A percentile compares a stretch with the other conserved stretches of the same genome.
phyloP scores from a whole-genome alignment of 768 basidiomycete species.

The Rubroboletus satanas region DNA sequence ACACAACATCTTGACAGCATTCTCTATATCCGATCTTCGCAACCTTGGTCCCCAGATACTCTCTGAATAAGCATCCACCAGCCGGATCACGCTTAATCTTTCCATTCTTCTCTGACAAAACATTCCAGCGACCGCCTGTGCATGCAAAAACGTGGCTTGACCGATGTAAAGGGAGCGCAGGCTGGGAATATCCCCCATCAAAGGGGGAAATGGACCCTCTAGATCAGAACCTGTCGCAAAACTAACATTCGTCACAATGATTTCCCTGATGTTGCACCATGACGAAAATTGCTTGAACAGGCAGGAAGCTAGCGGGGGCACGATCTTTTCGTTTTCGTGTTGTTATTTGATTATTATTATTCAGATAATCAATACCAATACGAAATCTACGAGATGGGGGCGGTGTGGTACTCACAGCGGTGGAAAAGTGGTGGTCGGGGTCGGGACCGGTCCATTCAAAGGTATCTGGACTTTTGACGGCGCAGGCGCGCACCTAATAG shows the following conservation, averaged over 20 bases:
- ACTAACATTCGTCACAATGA: constrained; percentile 47
- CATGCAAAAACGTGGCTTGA: constrained; percentile 45
- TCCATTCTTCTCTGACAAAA: constrained; percentile 25
- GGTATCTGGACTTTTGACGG: constrained; percentile 36
- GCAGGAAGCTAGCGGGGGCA: constrained; percentile 19
- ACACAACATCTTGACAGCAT: constrained; percentile 19
- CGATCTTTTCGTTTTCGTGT: constrained; percentile 20
- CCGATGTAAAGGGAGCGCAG: constrained; percentile 45
- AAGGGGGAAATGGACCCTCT: constrained; percentile 14
- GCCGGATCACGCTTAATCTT: constrained; percentile 34
- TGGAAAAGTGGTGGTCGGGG: constrained; percentile 59
- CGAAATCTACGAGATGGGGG: background rate
- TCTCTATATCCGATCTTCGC: constrained; percentile 47
- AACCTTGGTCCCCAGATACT: constrained; percentile 59
- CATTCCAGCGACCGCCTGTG: constrained; percentile 38
- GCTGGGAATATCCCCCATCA: constrained; percentile 37
- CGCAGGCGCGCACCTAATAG: background rate
- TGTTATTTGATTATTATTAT: background rate
- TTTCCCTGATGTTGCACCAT: constrained; percentile 44
- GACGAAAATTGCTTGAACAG: constrained; percentile 28
- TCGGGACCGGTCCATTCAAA: constrained; percentile 62
- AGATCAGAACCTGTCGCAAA: constrained; percentile 30
- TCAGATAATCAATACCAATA: background rate
- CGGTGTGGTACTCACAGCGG: constrained; percentile 41
- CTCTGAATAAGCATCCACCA: constrained; percentile 52